Evolutionary conservation across 2,329 filamentous ascomycete genomes (phyloP), one percentile per base, ranked within the genome.

Genomic region (Colletotrichum lupini): DNA sequence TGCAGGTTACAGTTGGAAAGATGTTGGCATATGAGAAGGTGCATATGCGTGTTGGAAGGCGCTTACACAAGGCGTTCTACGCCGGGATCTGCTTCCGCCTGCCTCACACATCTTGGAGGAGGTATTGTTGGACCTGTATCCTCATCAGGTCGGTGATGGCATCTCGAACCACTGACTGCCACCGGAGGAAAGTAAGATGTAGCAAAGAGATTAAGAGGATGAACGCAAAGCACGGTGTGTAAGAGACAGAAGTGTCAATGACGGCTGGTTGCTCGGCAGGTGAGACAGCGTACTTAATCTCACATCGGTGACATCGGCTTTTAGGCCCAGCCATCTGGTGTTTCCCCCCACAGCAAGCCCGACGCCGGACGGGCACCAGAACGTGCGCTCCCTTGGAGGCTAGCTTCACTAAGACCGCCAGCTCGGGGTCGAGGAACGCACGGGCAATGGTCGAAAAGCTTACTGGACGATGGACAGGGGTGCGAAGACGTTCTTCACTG

Each of bases 311-410:
- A 64, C 61, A 52, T 16, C 28, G 30, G 61, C n/a, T 56, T 16
- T 42, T 42, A 19, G 22, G 67, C 60, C 59, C 65, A 68, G 65
- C 58, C 59, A 42, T 60, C 59, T 72, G 66, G 69, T 37, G 66
- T 52, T 70, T 35, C 32, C 67, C 71, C 69, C 71, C 67, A 73
- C 67, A 73, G 37, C 16, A 65, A 66, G 71, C 60, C 71, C 71
- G 67, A 59, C 32, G 71, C 60, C 71, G 67, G 67, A 59, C 24
- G 37, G 32, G 37, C 71, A 49, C 71, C 67, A 73, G 71, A 58
- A 73, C 71, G 71, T 73, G 67, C 71, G 60, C n/a, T 61, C 55
- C 22, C 65, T 62, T 64, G 62, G 26, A 72, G 55, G 69, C 65
- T 53, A 73, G 30, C 66, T 19, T 42, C 37, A 42, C 37, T 42